Percentiles rank a stretch among this genome's conserved stretches.
Conservation (phyloP, 805 yeast species). For the Torulaspora microellipsoides region DNA sequence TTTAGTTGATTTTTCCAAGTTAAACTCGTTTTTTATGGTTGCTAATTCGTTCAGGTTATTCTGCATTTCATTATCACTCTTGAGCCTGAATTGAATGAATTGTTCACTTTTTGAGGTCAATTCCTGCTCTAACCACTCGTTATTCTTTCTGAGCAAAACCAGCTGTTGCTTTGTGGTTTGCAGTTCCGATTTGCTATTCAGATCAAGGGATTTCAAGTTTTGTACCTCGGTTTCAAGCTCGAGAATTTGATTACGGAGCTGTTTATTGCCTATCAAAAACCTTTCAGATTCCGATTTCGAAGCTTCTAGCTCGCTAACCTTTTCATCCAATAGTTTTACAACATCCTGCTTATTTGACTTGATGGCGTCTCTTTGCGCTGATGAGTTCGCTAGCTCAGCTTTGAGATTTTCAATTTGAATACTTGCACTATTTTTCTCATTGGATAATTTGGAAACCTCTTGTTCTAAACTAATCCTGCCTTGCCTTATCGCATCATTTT, state of each 20-base stretch:
- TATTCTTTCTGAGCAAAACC: slow-evolving; percentile 28
- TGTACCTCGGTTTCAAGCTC: slow-evolving; percentile 39
- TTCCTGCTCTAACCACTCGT: slow-evolving; percentile 29
- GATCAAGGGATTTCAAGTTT: slow-evolving; percentile 25
- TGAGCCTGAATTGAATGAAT: slow-evolving; percentile 11
- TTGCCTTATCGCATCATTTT: slow-evolving; percentile 22
- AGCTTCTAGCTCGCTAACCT: slow-evolving; percentile 26
- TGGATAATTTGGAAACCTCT: slow-evolving; percentile 20
- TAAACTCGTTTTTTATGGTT: slow-evolving; percentile 21
- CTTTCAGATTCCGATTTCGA: slow-evolving; percentile 20
- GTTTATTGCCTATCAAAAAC: slow-evolving; percentile 28
- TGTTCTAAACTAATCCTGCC: slow-evolving; percentile 18
- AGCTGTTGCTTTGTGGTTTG: slow-evolving; percentile 38
- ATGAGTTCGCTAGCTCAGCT: slow-evolving; percentile 6
- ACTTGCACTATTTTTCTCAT: slow-evolving; percentile 11
- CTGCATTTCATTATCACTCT: slow-evolving; percentile 55
- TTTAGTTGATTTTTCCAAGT: slow-evolving; percentile 28
- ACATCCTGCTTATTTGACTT: slow-evolving; percentile 25
- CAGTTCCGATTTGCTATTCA: slow-evolving; percentile 33
- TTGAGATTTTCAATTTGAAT: slow-evolving; percentile 7
- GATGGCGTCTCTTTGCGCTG: slow-evolving; percentile 15
- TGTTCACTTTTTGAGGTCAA: slow-evolving; percentile 8
- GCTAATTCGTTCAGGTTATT: slow-evolving; percentile 45
- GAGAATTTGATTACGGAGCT: slow-evolving; percentile 39
- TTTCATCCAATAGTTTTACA: slow-evolving; percentile 25